phyloP scores from a whole-genome alignment of 73 alveolate species.

The Tetrahymena elliotti region DNA sequence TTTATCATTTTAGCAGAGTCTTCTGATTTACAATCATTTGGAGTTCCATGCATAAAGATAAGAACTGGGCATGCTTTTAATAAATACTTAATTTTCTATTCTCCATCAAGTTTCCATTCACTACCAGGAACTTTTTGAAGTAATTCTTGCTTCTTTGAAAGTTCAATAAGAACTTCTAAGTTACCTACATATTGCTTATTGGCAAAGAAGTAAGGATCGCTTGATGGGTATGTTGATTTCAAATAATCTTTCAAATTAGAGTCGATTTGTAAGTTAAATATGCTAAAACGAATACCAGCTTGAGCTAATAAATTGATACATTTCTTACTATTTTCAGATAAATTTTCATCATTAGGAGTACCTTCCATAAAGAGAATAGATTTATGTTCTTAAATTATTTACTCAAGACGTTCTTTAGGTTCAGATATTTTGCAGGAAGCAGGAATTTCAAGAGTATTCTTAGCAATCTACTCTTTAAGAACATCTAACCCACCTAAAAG shows the following conservation, averaged over 20 bases:
- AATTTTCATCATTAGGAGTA: not conserved
- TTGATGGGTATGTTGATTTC: not conserved
- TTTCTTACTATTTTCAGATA: not conserved
- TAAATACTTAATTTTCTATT: not conserved
- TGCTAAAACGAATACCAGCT: not conserved
- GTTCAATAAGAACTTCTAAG: not conserved
- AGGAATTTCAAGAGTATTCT: constrained; percentile 36
- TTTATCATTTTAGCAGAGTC: constrained; percentile 8
- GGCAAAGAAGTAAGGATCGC: not conserved
- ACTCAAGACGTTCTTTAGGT: constrained; percentile 20
- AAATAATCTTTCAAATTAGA: not conserved
- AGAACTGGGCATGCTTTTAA: not conserved
- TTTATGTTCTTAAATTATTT: not conserved
- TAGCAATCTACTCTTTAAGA: constrained; percentile 36
- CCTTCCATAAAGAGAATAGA: constrained; percentile 41
- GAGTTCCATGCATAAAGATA: constrained; percentile 11
- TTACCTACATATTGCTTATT: not conserved
- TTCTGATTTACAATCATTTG: constrained; percentile 18
- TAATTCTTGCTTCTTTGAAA: not conserved
- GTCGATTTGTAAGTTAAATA: not conserved
- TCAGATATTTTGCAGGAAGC: constrained; percentile 45
- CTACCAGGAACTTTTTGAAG: not conserved
- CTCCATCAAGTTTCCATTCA: not conserved
- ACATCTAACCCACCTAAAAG: constrained; percentile 64
- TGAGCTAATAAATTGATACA: not conserved